Conservation (phyloP, 768 basidiomycete genomes). For the Mycena olivaceomarginata region DNA sequence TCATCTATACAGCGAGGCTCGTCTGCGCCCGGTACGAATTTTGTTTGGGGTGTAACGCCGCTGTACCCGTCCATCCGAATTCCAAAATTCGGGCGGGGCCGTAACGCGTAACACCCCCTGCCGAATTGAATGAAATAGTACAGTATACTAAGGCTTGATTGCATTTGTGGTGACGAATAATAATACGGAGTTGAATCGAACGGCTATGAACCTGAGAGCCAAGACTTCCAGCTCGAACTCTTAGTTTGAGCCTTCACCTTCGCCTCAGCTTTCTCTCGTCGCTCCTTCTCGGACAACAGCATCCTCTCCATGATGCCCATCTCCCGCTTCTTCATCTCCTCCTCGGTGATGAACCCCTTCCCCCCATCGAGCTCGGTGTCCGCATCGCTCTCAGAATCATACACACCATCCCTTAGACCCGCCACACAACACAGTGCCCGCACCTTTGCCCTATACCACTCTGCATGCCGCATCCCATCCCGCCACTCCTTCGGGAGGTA, state of each 20-base stretch:
- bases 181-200: no score
- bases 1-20: no score
- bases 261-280: conserved; percentile 39
- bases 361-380: conserved; percentile 45
- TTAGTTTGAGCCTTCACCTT: conserved; percentile 29
- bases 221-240: conserved; percentile 30
- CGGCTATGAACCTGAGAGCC: conserved; percentile 14
- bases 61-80: no score
- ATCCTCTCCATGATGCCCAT: conserved; percentile 47
- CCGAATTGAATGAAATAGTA: no score
- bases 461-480: conserved; percentile 44
- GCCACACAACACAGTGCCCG: conserved; percentile 39
- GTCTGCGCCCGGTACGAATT: no score
- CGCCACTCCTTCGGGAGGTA: conserved; percentile 48
- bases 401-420: conserved; percentile 32
- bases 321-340: conserved; percentile 45
- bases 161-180: no score
- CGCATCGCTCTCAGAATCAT: conserved; percentile 38
- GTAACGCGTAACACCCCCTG: no score
- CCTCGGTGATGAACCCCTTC: conserved; percentile 41
- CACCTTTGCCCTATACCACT: conserved; percentile 44
- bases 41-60: no score
- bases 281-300: conserved; percentile 40
- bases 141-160: no score
- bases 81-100: no score